These are phyloP conservation scores for Ramichloridium luteum DNA, from an alignment of 2,329 filamentous ascomycete genomes.

Conservation along the genomic window DNA sequence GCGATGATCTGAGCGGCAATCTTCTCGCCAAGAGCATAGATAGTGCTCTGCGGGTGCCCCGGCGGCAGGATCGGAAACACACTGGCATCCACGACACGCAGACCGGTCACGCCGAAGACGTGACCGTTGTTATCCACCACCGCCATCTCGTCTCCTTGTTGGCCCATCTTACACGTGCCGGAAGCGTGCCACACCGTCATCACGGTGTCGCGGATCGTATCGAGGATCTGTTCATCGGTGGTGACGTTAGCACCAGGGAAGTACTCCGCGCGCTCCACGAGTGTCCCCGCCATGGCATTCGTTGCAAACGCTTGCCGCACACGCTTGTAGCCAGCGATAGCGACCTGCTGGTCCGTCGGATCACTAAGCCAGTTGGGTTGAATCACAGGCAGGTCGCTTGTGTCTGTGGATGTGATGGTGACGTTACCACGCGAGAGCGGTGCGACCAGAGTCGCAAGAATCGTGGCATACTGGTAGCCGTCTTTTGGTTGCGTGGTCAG, in stretches of 20 bases:
- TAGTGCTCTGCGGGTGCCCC: conserved; percentile 17
- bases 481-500: conserved; percentile 16
- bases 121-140: conserved; percentile 14
- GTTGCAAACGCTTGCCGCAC: conserved; percentile 21
- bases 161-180: conserved; percentile 15
- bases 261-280: conserved; percentile 7
- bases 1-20: no score
- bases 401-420: conserved; percentile 6
- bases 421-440: conserved; percentile 8
- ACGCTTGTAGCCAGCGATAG: conserved; percentile 24
- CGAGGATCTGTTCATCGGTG: conserved; percentile 11
- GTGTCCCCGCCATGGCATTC: no score
- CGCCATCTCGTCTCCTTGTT: conserved; percentile 10
- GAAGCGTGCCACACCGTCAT: conserved; percentile 11
- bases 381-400: conserved; percentile 18
- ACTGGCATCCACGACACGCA: conserved; percentile 17
- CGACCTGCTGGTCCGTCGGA: conserved; percentile 23
- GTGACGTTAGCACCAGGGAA: conserved; percentile 12
- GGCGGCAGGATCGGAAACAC: conserved; percentile 15
- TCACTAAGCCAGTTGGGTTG: conserved; percentile 26
- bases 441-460: no score
- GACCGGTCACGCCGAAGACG: conserved; percentile 12
- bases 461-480: conserved; percentile 23
- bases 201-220: conserved; percentile 7
- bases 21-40: no score